Percentiles rank a stretch among this genome's conserved stretches.
Conservation (phyloP, 129 eudicot species). For the Calendula officinalis region DNA sequence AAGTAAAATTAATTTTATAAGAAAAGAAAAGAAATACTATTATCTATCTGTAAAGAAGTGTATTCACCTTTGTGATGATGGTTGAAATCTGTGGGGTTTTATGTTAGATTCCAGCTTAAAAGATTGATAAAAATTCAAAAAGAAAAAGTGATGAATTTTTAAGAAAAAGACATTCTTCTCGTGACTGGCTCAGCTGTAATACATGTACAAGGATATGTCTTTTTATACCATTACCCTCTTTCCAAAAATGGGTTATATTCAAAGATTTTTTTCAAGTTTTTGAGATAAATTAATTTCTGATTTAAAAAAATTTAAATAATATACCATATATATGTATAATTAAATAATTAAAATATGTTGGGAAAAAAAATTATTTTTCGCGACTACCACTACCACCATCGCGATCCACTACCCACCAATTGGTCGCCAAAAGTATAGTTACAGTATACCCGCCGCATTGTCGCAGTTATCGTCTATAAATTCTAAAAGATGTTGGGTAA, state of each 20-base stretch:
- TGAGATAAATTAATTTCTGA: no score
- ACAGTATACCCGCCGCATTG: no score
- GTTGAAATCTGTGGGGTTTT: slow-evolving; percentile 30
- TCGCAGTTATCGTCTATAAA: no score
- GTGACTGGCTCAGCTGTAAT: not conserved
- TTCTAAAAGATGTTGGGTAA: no score
- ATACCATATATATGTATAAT: no score
- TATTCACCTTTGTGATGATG: slow-evolving; percentile 2
- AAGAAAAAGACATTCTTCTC: slow-evolving; percentile 19
- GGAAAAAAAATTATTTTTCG: no score
- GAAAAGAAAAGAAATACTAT: slow-evolving; percentile 28
- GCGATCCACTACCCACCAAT: no score
- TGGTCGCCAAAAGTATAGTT: no score
- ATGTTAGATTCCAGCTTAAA: slow-evolving; percentile 30
- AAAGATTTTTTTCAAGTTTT: not conserved
- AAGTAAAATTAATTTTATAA: slow-evolving; percentile 13
- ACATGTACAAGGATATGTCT: slow-evolving; percentile 5
- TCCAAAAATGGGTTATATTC: not conserved
- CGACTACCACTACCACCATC: no score
- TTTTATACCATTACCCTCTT: not conserved
- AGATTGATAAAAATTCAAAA: slow-evolving; percentile 18
- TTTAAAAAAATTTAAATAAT: no score
- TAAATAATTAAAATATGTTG: no score
- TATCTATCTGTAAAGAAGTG: slow-evolving; percentile 2
- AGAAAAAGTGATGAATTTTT: not conserved